These are phyloP conservation scores for Suillus americanus DNA, from an alignment of 768 basidiomycete species.

Conservation along the genomic window DNA sequence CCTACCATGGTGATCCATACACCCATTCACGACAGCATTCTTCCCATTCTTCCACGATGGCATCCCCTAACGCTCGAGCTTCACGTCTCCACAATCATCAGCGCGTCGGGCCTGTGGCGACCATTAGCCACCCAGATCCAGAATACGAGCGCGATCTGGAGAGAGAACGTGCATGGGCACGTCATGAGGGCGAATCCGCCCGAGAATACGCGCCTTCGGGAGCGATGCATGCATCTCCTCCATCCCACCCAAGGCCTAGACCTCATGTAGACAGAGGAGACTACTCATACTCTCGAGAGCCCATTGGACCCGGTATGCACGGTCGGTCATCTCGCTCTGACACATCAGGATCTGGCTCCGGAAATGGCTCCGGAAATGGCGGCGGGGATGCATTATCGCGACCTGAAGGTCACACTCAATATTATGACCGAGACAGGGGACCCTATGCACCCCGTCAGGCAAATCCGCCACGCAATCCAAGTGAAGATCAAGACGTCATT, in stretches of 20 bases:
- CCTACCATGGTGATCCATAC: conserved; percentile 34
- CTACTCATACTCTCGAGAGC: conserved; percentile 32
- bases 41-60: conserved; percentile 32
- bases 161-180: conserved; percentile 39
- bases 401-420: conserved; percentile 50
- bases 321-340: conserved; percentile 51
- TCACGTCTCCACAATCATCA: conserved; percentile 63
- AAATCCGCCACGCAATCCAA: conserved; percentile 35
- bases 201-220: conserved; percentile 31
- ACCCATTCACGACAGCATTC: conserved; percentile 32
- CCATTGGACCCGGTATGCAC: conserved; percentile 29
- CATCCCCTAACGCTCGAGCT: conserved; percentile 35
- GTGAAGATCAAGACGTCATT: conserved; percentile 51
- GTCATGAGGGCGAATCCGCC: conserved; percentile 38
- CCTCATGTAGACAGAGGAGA: conserved; percentile 32
- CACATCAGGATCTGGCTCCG: conserved; percentile 58
- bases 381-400: conserved; percentile 48
- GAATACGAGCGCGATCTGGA: conserved; percentile 46
- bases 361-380: conserved; percentile 36
- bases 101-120: conserved; percentile 62
- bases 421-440: conserved; percentile 49
- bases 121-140: conserved; percentile 42
- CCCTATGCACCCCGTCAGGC: conserved; percentile 54
- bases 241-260: conserved; percentile 39
- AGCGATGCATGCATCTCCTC: conserved; percentile 41